Evolutionary conservation across 2,329 filamentous ascomycete genomes (phyloP), one percentile per base, ranked within the genome.

Genomic region (Cladosporium oxysporum): DNA sequence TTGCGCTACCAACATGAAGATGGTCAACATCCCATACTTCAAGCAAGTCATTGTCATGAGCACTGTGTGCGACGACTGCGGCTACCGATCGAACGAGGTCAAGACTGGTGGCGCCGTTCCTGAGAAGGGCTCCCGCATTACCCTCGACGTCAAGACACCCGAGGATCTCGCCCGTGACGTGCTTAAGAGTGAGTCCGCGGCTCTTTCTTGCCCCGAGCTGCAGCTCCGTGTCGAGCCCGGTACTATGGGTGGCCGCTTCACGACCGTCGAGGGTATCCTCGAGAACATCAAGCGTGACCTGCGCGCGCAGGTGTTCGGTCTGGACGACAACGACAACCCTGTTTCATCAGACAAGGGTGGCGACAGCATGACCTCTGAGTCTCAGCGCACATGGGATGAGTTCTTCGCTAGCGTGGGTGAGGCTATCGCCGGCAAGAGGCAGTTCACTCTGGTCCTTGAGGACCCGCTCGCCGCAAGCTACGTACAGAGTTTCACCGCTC

Each of bases 21-120:
- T 97, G 90, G 92, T 98, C 66, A 92, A 96, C 74, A 97, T 99
- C 69, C 95, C 95, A 0, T 91, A 97, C 81, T 99, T 99, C 83
- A 96, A 97, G 81, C 92, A 98, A 76, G 95, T 99, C 3, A 89
- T 97, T 49, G 85, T 99, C 73, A 98, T 97, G 91, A 93, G 90
- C 72, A 98, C 94, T 2, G 89, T 92, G 31, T 99, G 95, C 80
- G 90, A 94, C 31, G 85, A 90, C 78, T 99, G 95, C 77, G 94
- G 94, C 66, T 78, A 98, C 83, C 90, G 92, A 69, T 95, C 91
- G 72, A 98, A 96, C 79, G 95, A 99, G 78, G 92, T 99, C 76
- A 98, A 98, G 85, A 98, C 95, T 0, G 95, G 95, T 70, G 95
- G 95, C 64, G 93, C 90, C 74, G 90, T 99, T 26, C 95, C 95